Evolutionary conservation across 345 rosid species (phyloP), one percentile per base, ranked within the genome.

Genomic region (Adansonia digitata): DNA sequence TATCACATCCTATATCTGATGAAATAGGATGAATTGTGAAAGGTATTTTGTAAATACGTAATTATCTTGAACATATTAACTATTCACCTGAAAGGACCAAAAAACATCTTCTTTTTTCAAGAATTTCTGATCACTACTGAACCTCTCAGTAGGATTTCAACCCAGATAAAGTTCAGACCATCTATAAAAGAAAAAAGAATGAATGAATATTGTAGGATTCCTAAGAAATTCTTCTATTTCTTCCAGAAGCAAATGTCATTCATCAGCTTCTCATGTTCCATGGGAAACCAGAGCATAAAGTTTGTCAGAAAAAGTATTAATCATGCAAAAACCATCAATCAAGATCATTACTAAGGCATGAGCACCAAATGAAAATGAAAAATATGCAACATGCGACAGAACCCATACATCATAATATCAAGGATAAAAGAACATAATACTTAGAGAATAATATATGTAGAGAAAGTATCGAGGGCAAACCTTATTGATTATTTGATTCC

Each of bases 401-500:
- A 35, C 7, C 48, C 2, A 22, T 18, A 71, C 20, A 53, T 52
- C 35, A 60, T 7, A 29, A 13, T 53, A 71, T 12, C 37, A 70
- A 51, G 29, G 7, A 24, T 49, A 27, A 18, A 18, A 14, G 3
- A 20, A 27, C 42, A 14, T 26, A 43, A 45, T 13, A 3, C 2
- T 34, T 2, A 1, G 5, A 56, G 49, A n/a, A 53, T n/a, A 55
- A 75, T 52, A 55, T 6, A 69, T 60, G 18, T 8, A 42, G 5
- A 65, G 24, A 22, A 42, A 45, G 20, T 20, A 63, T 35, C 29
- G 5, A 18, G 29, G 37, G 39, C 40, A 60, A 80, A 91, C 99
- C 98, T 95, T 89, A 34, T 40, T 80, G 62, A 95, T 84, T 66
- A 95, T 89, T 72, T 83, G 79, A 81, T 91, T 91, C 55, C 67